Evolutionary conservation across 2,329 filamentous ascomycete species (phyloP), one percentile per base, ranked within the genome.

Genomic region (Aspergillus calidoustus): DNA sequence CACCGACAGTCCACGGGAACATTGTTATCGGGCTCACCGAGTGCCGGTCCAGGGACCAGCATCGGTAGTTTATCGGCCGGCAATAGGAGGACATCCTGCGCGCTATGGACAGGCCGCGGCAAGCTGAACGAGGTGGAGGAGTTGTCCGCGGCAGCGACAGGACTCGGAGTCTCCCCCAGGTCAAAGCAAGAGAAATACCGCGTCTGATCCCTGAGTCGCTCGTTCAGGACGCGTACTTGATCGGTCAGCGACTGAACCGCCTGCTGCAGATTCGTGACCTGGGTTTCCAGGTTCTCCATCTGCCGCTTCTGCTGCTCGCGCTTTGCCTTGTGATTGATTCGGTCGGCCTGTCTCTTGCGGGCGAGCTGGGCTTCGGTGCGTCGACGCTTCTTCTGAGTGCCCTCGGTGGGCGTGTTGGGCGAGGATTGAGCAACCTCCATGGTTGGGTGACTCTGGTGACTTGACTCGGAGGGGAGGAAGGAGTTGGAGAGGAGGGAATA

Each of bases 241-340:
- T 61, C 59, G 4, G 59, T 61, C 22, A 61, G 50, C 13, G 54
- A 54, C 44, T 58, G 59, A 15, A 61, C 59, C 7, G 59, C 59
- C 34, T 61, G 41, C 43, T 61, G 59, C 30, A 61, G 44, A 15
- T 54, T 61, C 3, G 43, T 47, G 49, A 61, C 59, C 23, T 61
- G 59, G 4, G 59, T 61, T 43, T 61, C 59, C 3, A 61, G 54
- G 34, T 53, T 61, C 43, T 61, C 59, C 59, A 61, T 61, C 54
- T 61, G 59, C 11, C 59, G 54, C 46, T 61, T 61, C 54, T 61
- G 59, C 50, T 61, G 59, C 43, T 61, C 59, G 41, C 59, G 59
- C 23, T 61, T 61, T 4, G 59, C 59, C 19, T 61, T 61, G 59
- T 61, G 59, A 25, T 61, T 61, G 54, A 61, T 61, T n/a, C 59